Evolutionary conservation across 805 yeast genomes (phyloP), one percentile per base, ranked within the genome.

Genomic region (Nakazawaea peltata): DNA sequence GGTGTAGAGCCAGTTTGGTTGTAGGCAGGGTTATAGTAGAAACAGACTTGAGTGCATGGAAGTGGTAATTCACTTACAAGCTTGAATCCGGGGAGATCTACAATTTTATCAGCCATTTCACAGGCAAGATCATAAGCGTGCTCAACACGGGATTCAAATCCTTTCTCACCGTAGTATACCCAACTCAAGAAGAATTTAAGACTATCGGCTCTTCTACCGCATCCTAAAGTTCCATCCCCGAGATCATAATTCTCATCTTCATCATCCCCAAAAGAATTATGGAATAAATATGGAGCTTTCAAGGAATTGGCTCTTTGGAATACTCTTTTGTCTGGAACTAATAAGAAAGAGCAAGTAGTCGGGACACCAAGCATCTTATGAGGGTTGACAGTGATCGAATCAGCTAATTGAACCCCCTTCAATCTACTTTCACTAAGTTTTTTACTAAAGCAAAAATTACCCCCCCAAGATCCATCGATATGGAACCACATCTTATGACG

Each of bases 321-420:
- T 4, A 66, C 54, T 17, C 71, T 50, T 29, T 74, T 79, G 47
- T 83, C 77, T 1, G 92, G 92, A 6, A 83, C 62, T 30, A 84
- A 63, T 39, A 84, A 58, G 52, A 85, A 84, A 13, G 90, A 81
- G 46, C 80, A 73, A 0, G 84, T 77, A 21, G 72, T 73, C 35
- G 95, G 94, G 11, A 81, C 84, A n/a, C 95, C 95, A 28, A 84
- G 67, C 83, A 81, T 77, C 49, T 84, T 84, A 60, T 84, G 95
- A 3, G 95, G 95, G 49, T 84, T 85, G 16, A 76, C 70, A 2
- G 95, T 84, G 37, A 84, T 65, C 9, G 88, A 79, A 54, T 84
- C 73, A 1, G 92, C 94, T 15, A 66, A 50, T 28, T 80, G 70
- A 22, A 71, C 53, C 2, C 95, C 95, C 13, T 55, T 50, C 41